These are phyloP conservation scores for Podospora appendiculata DNA, from an alignment of 495 filamentous ascomycete species.

Conservation along the genomic window DNA sequence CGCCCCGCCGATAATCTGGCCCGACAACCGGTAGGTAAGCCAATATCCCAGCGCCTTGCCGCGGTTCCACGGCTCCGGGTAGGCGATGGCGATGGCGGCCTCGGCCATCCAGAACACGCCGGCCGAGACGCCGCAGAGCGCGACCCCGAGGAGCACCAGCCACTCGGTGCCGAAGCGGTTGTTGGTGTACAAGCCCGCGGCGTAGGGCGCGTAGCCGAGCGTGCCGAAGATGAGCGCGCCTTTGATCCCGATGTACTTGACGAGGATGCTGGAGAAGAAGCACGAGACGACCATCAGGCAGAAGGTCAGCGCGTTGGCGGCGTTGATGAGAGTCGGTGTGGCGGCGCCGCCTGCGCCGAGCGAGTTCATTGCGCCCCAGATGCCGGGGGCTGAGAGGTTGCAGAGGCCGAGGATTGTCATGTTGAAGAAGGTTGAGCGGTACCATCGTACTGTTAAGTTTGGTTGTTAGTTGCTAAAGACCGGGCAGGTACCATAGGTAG, in stretches of 20 bases:
- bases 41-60: slow-evolving; percentile 54
- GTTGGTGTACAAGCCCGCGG: slow-evolving; percentile 59
- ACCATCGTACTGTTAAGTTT: slow-evolving; percentile 47
- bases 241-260: slow-evolving; percentile 56
- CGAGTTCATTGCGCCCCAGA: slow-evolving; percentile 65
- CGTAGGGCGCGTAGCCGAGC: slow-evolving; percentile 58
- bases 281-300: slow-evolving; percentile 59
- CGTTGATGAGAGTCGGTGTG: slow-evolving; percentile 57
- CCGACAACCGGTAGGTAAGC: slow-evolving; percentile 53
- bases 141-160: slow-evolving; percentile 56
- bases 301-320: slow-evolving; percentile 62
- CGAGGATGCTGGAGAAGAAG: slow-evolving; percentile 45
- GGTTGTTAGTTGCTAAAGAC: slow-evolving; percentile 4
- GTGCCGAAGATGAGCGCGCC: slow-evolving; percentile 57
- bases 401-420: slow-evolving; percentile 55
- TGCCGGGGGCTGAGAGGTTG: slow-evolving; percentile 56
- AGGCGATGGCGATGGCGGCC: slow-evolving; percentile 55
- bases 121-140: slow-evolving; percentile 55
- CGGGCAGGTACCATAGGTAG: too few species aligned
- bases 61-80: slow-evolving; percentile 56
- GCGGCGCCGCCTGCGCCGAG: slow-evolving; percentile 58
- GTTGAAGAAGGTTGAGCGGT: slow-evolving; percentile 56
- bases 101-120: slow-evolving; percentile 65
- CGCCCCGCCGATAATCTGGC: slow-evolving; percentile 57
- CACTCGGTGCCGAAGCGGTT: slow-evolving; percentile 57